phyloP scores from a whole-genome alignment of 495 filamentous ascomycete species.

The Podospora tetraspora region DNA sequence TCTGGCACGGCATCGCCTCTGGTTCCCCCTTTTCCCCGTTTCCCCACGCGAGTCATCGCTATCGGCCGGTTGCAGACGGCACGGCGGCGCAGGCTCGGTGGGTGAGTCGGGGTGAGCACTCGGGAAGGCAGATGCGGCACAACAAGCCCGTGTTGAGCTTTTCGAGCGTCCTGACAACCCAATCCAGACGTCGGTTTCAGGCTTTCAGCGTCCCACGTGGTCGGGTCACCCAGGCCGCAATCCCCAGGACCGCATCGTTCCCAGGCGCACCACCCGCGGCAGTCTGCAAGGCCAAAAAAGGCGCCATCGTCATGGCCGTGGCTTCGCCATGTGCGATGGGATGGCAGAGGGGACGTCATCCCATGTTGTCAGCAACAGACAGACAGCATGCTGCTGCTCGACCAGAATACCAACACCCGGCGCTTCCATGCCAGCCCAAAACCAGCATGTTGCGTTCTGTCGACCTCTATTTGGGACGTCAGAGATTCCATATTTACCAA shows the following conservation, averaged over 20 bases:
- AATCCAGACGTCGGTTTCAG: neutral
- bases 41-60: neutral
- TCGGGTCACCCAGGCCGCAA: neutral
- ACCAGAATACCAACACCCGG: neutral
- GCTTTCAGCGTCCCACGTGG: neutral
- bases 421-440: neutral
- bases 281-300: neutral
- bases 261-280: neutral
- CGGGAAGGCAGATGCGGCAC: neutral
- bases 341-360: neutral
- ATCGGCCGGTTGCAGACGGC: neutral
- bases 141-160: neutral
- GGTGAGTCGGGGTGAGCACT: neutral
- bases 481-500: slow-evolving; percentile 8
- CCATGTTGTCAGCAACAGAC: neutral
- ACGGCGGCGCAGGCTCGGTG: neutral
- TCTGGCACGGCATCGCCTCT: neutral
- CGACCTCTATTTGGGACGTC: neutral
- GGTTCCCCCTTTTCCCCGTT: neutral
- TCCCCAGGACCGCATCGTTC: neutral
- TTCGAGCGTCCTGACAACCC: neutral
- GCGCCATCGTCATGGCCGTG: neutral
- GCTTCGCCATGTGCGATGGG: neutral
- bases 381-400: neutral
- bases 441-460: neutral